A percentile compares a stretch with the other conserved stretches of the same genome.
Evolutionary conservation across 371 early-diverging fungal species (phyloP).

Genomic region (Mortierella polycephala): DNA sequence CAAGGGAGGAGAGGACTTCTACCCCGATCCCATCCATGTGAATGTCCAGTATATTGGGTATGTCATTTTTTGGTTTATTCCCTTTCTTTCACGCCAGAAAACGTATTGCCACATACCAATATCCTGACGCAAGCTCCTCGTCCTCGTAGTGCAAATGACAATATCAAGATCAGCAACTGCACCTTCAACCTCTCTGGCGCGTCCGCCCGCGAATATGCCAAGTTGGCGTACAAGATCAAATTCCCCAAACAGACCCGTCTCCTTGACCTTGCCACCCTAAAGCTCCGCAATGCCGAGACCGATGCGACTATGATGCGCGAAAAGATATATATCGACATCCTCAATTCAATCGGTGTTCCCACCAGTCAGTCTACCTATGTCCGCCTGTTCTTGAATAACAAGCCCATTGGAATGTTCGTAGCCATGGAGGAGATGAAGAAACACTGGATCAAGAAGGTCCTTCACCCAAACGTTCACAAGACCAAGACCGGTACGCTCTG

Average conservation of each 20-base stretch:
- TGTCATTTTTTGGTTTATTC: not conserved
- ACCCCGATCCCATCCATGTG: conserved; percentile 28
- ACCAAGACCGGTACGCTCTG: conserved; percentile 38
- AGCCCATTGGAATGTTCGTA: conserved; percentile 40
- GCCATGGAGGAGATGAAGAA: conserved; percentile 51
- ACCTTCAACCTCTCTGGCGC: conserved; percentile 28
- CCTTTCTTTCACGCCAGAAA: no score
- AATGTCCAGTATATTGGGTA: conserved; percentile 45
- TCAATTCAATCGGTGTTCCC: conserved; percentile 57
- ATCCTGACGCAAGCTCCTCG: no score
- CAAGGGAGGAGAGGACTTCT: conserved; percentile 15
- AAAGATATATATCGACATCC: conserved; percentile 62
- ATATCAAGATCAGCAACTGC: conserved; percentile 29
- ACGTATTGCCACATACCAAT: not conserved
- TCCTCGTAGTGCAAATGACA: conserved; percentile 29
- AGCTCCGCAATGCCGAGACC: conserved; percentile 45
- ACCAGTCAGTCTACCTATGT: conserved; percentile 58
- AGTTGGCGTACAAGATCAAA: conserved; percentile 37
- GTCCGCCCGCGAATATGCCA: conserved; percentile 40
- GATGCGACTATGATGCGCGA: conserved; percentile 66
- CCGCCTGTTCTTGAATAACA: conserved; percentile 33
- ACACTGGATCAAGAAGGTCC: conserved; percentile 43
- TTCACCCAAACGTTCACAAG: conserved; percentile 31
- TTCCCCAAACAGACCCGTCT: conserved; percentile 42
- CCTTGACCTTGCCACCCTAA: conserved; percentile 37